These are phyloP conservation scores for Tricladium varicosporioides DNA, from an alignment of 2,329 filamentous ascomycete genomes.

Conservation along the genomic window DNA sequence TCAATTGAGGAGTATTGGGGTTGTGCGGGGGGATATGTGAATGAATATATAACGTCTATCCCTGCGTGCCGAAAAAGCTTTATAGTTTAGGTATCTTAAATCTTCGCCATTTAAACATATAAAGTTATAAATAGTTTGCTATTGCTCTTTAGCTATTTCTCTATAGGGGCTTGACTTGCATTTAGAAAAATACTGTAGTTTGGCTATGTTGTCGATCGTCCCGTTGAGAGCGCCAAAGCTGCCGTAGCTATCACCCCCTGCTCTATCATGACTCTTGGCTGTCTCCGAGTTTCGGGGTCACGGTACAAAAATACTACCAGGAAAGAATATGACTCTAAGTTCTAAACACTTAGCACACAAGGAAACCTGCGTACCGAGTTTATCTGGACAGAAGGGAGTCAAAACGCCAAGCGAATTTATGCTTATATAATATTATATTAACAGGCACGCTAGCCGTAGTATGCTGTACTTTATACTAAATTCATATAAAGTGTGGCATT, in stretches of 20 bases:
- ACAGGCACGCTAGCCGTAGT: background rate
- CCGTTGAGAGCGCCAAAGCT: background rate
- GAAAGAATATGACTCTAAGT: background rate
- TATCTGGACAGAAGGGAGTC: background rate
- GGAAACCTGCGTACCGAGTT: background rate
- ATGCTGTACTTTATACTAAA: slow-evolving; percentile 6
- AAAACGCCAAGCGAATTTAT: background rate
- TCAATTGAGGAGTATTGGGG: no score
- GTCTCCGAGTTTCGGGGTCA: slow-evolving; percentile 1
- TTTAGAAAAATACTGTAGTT: no score
- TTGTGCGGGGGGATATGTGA: no score
- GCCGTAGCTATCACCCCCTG: background rate
- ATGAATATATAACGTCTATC: no score
- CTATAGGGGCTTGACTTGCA: no score
- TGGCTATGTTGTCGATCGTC: background rate
- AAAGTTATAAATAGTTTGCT: no score
- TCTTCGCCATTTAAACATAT: no score
- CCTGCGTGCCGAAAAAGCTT: no score
- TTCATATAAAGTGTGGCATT: slow-evolving; percentile 8
- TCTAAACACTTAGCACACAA: background rate
- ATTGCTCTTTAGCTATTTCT: no score
- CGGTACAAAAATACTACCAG: background rate
- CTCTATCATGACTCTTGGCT: background rate
- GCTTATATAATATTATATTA: background rate
- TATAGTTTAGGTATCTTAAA: no score